Conservation (phyloP, 441 rosid species). For the Adansonia gregorii region DNA sequence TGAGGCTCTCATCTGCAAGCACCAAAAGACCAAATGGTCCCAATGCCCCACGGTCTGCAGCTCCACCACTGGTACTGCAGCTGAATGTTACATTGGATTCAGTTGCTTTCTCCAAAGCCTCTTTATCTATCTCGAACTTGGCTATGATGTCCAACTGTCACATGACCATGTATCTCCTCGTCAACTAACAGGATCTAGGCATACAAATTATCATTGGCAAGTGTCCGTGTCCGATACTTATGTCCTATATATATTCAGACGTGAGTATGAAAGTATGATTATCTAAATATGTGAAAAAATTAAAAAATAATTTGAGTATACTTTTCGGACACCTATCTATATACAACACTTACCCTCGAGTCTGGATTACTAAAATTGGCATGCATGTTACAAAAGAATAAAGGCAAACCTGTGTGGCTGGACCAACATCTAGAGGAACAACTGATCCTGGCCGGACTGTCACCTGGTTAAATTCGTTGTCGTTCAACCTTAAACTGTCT, state of each 20-base stretch:
- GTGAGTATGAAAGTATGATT: no score
- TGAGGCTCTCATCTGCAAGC: constrained; percentile 58
- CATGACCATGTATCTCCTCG: constrained; percentile 14
- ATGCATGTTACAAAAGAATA: neutral
- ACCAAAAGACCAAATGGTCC: constrained; percentile 91
- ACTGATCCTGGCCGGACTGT: constrained; percentile 60
- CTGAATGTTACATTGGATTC: constrained; percentile 48
- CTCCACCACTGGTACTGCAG: constrained; percentile 58
- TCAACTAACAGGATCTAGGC: constrained; percentile 11
- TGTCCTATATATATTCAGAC: no score
- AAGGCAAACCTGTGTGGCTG: constrained; percentile 63
- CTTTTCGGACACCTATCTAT: no score
- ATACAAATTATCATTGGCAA: no score
- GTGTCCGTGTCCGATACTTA: no score
- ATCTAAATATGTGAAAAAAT: no score
- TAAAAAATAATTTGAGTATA: no score
- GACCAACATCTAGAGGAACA: constrained; percentile 58
- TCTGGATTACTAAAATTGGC: no score
- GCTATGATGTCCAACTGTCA: constrained; percentile 67
- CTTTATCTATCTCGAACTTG: constrained; percentile 63
- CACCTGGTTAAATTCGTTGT: constrained; percentile 49
- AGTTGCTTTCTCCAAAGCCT: constrained; percentile 37
- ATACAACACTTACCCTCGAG: no score
- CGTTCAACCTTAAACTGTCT: constrained; percentile 64
- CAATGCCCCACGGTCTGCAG: constrained; percentile 59